Evolutionary conservation across 2,329 filamentous ascomycete genomes (phyloP).

Genomic region (Blumeria graminis): DNA sequence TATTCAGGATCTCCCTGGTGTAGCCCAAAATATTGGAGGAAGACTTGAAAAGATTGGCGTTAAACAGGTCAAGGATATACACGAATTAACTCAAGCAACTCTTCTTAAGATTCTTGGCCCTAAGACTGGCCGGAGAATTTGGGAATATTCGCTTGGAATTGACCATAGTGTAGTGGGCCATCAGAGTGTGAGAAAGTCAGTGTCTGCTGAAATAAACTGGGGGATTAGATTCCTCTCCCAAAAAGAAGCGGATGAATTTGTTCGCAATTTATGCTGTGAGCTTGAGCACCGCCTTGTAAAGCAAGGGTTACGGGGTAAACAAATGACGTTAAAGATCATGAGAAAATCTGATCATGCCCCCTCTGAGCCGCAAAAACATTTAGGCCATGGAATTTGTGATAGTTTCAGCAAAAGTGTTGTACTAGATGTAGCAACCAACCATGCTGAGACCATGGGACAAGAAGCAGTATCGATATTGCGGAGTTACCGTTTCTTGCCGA

Average conservation of each 20-base stretch:
- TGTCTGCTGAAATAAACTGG: conserved; percentile 96
- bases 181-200: conserved; percentile 67
- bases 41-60: conserved; percentile 77
- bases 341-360: conserved; percentile 65
- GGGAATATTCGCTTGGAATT: conserved; percentile 74
- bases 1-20: conserved; percentile 66
- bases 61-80: conserved; percentile 60
- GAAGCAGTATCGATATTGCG: conserved; percentile 70
- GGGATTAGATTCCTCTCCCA: conserved; percentile 86
- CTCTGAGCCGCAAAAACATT: conserved; percentile 72
- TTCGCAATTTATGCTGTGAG: conserved; percentile 64
- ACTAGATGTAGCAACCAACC: conserved; percentile 68
- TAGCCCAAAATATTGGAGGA: conserved; percentile 70
- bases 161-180: conserved; percentile 71
- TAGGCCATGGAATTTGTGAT: conserved; percentile 90
- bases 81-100: conserved; percentile 50
- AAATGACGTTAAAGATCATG: conserved; percentile 91
- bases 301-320: conserved; percentile 65
- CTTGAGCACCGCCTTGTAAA: conserved; percentile 57
- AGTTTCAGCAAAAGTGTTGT: conserved; percentile 69
- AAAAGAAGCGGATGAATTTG: conserved; percentile 80
- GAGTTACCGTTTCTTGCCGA: conserved; percentile 62
- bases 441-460: conserved; percentile 43
- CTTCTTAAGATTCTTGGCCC: conserved; percentile 54
- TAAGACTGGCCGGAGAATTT: conserved; percentile 78